These are phyloP conservation scores for Amanita jacksonii DNA, from an alignment of 768 basidiomycete genomes.

Conservation along the genomic window DNA sequence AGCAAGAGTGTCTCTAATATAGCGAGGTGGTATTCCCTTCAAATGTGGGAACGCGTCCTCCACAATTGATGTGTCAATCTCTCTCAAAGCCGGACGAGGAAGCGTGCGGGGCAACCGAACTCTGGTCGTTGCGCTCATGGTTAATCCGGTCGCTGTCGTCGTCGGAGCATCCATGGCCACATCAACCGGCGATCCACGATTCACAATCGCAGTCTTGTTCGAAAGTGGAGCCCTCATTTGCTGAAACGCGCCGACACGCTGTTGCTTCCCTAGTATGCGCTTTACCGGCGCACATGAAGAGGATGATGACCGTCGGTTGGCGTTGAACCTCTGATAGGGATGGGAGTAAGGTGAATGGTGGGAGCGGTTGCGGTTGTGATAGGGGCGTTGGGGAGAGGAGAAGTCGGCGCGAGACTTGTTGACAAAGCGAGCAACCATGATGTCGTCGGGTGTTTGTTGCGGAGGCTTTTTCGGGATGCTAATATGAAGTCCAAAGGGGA, in stretches of 20 bases:
- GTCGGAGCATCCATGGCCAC: neutral
- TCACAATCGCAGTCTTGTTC: conserved; percentile 7
- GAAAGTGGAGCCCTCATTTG: conserved; percentile 4
- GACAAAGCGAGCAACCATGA: conserved; percentile 3
- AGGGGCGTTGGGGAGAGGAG: neutral
- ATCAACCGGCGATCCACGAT: neutral
- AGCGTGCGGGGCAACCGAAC: conserved; percentile 14
- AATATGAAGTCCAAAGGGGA: too few species aligned
- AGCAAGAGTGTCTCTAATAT: conserved; percentile 14
- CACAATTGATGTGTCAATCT: conserved; percentile 11
- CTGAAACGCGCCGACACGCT: conserved; percentile 1
- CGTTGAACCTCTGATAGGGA: too few species aligned
- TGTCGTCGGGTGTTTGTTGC: too few species aligned
- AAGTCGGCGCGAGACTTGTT: conserved; percentile 1
- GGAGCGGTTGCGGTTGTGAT: neutral
- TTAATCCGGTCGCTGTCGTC: neutral
- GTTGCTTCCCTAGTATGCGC: conserved; percentile 6
- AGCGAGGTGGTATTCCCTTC: conserved; percentile 12
- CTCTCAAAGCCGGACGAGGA: conserved; percentile 13
- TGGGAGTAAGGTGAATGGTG: neutral
- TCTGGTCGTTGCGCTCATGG: conserved; percentile 2
- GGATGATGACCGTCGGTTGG: neutral
- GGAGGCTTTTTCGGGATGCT: too few species aligned
- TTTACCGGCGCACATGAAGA: conserved; percentile 5
- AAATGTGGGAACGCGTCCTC: conserved; percentile 11